Base-by-base conservation (phyloP, 192 early-diverging fungal genomes). In the Entomortierella lignicola region DNA sequence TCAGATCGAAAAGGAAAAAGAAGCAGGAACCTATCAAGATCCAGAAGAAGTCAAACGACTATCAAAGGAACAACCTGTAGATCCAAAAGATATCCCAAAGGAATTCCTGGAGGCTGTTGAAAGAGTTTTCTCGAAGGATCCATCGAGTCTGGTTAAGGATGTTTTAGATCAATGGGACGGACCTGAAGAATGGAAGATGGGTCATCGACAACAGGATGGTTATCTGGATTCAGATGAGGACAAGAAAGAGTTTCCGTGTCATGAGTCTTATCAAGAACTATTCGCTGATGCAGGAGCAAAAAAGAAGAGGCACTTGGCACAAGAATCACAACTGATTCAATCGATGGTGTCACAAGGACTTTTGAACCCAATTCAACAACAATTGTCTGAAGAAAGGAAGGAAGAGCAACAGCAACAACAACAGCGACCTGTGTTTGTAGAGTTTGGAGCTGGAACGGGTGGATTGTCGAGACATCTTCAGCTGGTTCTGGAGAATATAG, bases 391-490 rank as follows among this genome's bases (percentile, higher is more conserved):
- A 50, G 13, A 59, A 44, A 6, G 2, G 13, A 1, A 30, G 44
- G 55, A 0, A 12, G 29, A 62, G 27, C 60, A 0, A 7, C 1
- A 26, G 21, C 21, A 39, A 1, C 12, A 26, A 32, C 25, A 12
- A 0, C 48, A 34, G 41, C 34, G 42, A 43, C 57, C 72, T 0
- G 72, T 79, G 0, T 79, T 79, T 61, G 68, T 79, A 8, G 75
- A 79, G 26, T 79, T 79, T 60, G 75, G 75, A 26, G 75, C 75
- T 48, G 75, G 75, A 34, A 79, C 75, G 7, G 75, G 75, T 17
- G 75, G 75, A 17, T 43, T 79, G 2, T 79, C 75, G 21, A 41
- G 75, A 53, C 75, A 79, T 55, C 41, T 79, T 2, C 75, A 79
- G 41, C 56, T 79, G 55, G 67, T 58, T 42, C 57, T 79, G 50